Conservation (phyloP, 495 filamentous ascomycete genomes). For the Penicillium bovifimosum region DNA sequence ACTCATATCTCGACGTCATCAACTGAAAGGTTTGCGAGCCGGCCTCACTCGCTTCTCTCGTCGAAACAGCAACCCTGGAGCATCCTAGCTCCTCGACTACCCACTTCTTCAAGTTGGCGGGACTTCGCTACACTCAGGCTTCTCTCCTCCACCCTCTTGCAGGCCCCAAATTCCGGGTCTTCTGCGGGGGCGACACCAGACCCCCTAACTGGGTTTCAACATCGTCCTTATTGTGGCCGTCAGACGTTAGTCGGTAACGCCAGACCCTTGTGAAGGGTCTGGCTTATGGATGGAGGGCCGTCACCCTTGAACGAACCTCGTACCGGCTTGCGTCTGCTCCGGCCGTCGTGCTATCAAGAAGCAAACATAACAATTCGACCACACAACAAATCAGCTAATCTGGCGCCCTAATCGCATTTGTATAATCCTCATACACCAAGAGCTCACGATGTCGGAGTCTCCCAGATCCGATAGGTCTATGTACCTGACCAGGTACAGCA, state of each 20-base stretch:
- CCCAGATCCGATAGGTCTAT: slow-evolving; percentile 54
- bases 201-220: slow-evolving; percentile 77
- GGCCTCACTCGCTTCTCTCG: slow-evolving; percentile 6
- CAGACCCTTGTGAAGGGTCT: slow-evolving; percentile 47
- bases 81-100: slow-evolving; percentile 29
- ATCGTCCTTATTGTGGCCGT: slow-evolving; percentile 31
- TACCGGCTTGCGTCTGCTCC: slow-evolving; percentile 30
- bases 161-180: slow-evolving; percentile 85
- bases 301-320: slow-evolving; percentile 30
- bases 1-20: not conserved
- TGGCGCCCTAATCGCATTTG: slow-evolving; percentile 14
- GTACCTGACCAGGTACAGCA: slow-evolving; percentile 58
- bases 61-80: slow-evolving; percentile 30
- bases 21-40: slow-evolving; percentile 9
- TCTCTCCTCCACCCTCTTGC: slow-evolving; percentile 89
- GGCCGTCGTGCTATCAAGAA: slow-evolving; percentile 23
- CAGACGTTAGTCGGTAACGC: slow-evolving; percentile 40
- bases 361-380: slow-evolving; percentile 3
- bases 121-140: slow-evolving; percentile 66
- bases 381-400: slow-evolving; percentile 10
- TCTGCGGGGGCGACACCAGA: slow-evolving; percentile 92
- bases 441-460: slow-evolving; percentile 55
- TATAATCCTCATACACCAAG: slow-evolving; percentile 3
- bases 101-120: slow-evolving; percentile 94
- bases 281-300: slow-evolving; percentile 41